Base-by-base conservation (phyloP, 352 stramenopile species). In the Proteromonas lacertae region DNA sequence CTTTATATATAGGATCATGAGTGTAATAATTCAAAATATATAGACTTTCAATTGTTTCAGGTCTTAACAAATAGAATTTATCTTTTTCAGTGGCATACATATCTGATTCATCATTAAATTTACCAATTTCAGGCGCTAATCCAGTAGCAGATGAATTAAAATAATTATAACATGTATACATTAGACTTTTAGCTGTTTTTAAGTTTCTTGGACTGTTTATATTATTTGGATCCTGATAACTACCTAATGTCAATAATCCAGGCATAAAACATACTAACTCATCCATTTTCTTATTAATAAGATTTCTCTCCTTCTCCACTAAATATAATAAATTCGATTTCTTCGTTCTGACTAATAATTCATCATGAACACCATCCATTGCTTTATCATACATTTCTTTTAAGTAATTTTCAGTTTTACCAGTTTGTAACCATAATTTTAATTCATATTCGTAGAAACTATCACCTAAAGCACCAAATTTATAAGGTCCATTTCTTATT, bases 361-460 rank as follows among this genome's bases (percentile, higher is more conserved):
- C 53, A 41, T 75, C 59, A 17, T 88, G 66, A 29, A 92, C 79
- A 10, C 78, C 81, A 16, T 71, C 54, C 33, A 95, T 70, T 1
- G 75, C 62, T 29, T 72, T 56, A 41, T 94, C 76, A 45, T 94
- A 95, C 36, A 84, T 60, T 9, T 71, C 45, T n/a, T 66, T 50
- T 23, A 69, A 60, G 21, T 52, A 54, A 6, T 22, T 43, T 47
- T 83, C 69, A 10, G 35, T 57, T 33, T 59, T 66, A 26, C 74
- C 76, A 28, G 71, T 82, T 58, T 92, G 84, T n/a, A 97, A 48
- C 57, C 72, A 94, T 25, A 82, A 59, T 55, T 96, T 96, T 26
- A 96, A 51, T 36, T 96, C 53, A 52, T 95, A 96, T 55, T 95
- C 81, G 50, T 96, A 97, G 46, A 91, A 84, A 10, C 66, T 90